Base-by-base conservation (phyloP, 2,329 filamentous ascomycete genomes). In the Chrysoporthe deuterocubensis region DNA sequence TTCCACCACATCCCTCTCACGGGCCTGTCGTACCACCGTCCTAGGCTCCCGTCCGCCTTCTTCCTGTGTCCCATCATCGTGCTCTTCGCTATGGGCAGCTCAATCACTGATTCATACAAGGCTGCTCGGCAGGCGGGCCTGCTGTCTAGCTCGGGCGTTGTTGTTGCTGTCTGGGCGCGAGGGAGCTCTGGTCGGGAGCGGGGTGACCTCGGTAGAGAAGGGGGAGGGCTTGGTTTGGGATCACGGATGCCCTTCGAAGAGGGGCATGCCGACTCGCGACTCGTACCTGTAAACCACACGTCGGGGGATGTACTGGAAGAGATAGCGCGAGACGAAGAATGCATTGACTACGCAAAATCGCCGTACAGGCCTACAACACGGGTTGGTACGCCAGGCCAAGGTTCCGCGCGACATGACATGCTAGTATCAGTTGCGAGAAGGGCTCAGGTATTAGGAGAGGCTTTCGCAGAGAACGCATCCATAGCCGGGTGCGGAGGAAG, bases 311-410 rank as follows among this genome's bases (percentile, higher is more conserved):
- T 81, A 79, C 0, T 73, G 72, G 64, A 80, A 80, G 32, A 76
- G 67, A 63, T 80, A 80, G 7, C 77, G 79, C 43, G 78, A 79
- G 64, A 82, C 76, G 70, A 82, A 81, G 74, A 82, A 82, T 11
- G 76, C 78, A 68, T 82, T 80, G 13, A 82, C 57, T 3, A 82
- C 80, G 43, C 80, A 71, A 58, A 76, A 11, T 78, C 77, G 9
- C 80, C 80, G 63, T 82, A 82, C 2, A 81, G 67, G 3, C 80
- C 80, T 1, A 82, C 7, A 82, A 76, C 4, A 78, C 78, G 18
- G 82, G 77, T 65, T 82, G 80, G 63, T 82, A 82, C 18, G 79
- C 82, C 21, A 82, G 73, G n/a, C 80, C 80, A 52, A 82, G 79
- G 66, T 78, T 80, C 68, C 80, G 80, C 5, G 80, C 79, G 4